phyloP scores from a whole-genome alignment of 768 basidiomycete species.

The Fomitopsis serialis region DNA sequence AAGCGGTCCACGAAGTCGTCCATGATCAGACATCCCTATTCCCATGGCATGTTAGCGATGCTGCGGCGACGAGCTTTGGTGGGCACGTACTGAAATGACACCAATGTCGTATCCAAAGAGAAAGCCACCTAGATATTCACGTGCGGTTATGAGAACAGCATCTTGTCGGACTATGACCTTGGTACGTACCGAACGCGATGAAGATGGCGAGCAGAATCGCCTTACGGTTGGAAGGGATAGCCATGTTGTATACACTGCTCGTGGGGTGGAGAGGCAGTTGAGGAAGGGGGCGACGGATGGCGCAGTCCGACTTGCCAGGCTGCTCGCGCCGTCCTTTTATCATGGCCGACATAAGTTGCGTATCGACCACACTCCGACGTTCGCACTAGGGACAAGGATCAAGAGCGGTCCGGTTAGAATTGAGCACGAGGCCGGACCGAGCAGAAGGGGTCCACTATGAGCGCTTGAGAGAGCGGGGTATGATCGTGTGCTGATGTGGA shows the following conservation, averaged over 20 bases:
- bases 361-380: background rate
- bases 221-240: slow-evolving; percentile 55
- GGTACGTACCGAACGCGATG: slow-evolving; percentile 66
- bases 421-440: background rate
- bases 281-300: background rate
- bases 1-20: slow-evolving; percentile 70
- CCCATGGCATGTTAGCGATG: background rate
- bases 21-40: slow-evolving; percentile 74
- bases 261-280: background rate
- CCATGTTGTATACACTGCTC: slow-evolving; percentile 18
- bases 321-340: background rate
- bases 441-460: background rate
- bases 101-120: slow-evolving; percentile 76
- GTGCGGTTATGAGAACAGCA: background rate
- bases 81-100: slow-evolving; percentile 55
- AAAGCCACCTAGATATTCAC: slow-evolving; percentile 36
- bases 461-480: too few species aligned
- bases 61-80: background rate
- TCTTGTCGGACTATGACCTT: background rate
- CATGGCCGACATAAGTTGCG: background rate
- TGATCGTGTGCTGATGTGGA: too few species aligned
- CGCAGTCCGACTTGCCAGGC: background rate
- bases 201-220: slow-evolving; percentile 64
- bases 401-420: background rate
- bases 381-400: background rate